A percentile compares a stretch with the other conserved stretches of the same genome.
Conservation (phyloP, 441 rosid species). For the Euphorbia schlechtendalii region DNA sequence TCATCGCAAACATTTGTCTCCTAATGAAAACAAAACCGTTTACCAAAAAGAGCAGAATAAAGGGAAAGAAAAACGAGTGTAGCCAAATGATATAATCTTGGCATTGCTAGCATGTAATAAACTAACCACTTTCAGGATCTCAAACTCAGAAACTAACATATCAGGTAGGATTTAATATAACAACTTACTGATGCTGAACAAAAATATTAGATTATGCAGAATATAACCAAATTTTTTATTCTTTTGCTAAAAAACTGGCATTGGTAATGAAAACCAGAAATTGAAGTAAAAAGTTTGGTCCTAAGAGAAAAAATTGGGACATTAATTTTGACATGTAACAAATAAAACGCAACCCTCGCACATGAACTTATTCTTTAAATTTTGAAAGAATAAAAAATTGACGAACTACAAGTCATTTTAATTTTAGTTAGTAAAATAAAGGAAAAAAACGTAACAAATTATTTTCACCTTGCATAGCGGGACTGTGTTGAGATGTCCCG, state of each 20-base stretch:
- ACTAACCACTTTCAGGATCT: no score
- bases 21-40: no score
- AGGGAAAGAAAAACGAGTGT: no score
- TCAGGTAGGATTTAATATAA: not conserved
- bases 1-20: no score
- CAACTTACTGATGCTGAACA: not conserved
- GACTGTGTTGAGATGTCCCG: constrained; percentile 86
- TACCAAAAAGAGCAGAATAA: no score
- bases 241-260: not conserved
- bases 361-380: not conserved
- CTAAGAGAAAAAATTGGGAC: not conserved
- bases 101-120: no score
- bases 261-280: not conserved
- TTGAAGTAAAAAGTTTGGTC: not conserved
- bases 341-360: not conserved
- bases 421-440: not conserved
- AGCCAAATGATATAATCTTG: no score
- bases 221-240: not conserved
- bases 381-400: not conserved
- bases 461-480: constrained; percentile 65
- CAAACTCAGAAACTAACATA: not conserved
- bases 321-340: not conserved
- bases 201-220: not conserved
- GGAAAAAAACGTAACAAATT: not conserved
- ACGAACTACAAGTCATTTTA: no score